These are phyloP conservation scores for Raddia guianensis DNA, from an alignment of 176 grass and related monocot genomes.

Conservation along the genomic window DNA sequence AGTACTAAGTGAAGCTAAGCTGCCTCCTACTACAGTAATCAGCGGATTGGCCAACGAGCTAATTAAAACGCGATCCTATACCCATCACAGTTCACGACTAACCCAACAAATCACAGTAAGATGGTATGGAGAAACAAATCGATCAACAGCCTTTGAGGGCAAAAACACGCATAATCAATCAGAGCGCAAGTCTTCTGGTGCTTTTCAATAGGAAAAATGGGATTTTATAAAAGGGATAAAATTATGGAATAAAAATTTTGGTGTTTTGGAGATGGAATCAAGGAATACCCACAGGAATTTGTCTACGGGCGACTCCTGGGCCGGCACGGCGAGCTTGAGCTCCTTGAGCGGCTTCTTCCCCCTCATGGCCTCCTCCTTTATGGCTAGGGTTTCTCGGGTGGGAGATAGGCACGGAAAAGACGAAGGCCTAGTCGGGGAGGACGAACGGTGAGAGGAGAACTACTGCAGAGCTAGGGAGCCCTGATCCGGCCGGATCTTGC, in stretches of 20 bases:
- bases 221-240: neutral
- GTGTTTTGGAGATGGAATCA: neutral
- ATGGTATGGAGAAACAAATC: neutral
- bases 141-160: neutral
- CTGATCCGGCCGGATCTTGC: neutral
- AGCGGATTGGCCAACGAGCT: neutral
- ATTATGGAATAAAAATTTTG: neutral
- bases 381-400: slow-evolving; percentile 41
- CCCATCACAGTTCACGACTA: neutral
- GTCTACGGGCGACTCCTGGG: slow-evolving; percentile 72
- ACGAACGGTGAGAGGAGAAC: too few species aligned
- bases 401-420: neutral
- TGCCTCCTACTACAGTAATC: neutral
- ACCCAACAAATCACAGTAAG: neutral
- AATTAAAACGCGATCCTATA: neutral
- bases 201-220: neutral
- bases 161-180: neutral
- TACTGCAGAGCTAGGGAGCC: neutral
- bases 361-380: slow-evolving; percentile 62
- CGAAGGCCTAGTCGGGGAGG: neutral
- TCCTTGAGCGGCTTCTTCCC: slow-evolving; percentile 63
- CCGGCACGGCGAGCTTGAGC: slow-evolving; percentile 76
- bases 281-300: slow-evolving; percentile 63
- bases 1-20: neutral
- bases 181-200: neutral